Conservation (phyloP, 2,329 filamentous ascomycete genomes). For the Alternaria infectoria region DNA sequence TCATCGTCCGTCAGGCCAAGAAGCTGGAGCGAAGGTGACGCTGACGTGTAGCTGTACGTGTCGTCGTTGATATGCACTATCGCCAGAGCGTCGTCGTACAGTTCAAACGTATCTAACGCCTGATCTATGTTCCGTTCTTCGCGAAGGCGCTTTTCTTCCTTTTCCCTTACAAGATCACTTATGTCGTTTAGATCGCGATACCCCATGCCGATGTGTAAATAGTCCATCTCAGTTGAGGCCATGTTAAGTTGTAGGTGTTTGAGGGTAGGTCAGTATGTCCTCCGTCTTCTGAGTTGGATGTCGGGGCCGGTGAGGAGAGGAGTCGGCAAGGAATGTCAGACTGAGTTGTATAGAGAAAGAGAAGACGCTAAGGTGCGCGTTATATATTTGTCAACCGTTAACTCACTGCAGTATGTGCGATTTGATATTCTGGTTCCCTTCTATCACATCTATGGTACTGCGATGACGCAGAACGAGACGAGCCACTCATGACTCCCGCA, state of each 20-base stretch:
- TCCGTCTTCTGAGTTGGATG: background rate
- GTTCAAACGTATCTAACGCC: background rate
- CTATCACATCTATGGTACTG: too few relatives aligned
- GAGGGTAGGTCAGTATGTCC: background rate
- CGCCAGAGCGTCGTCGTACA: background rate
- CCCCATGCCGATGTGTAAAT: background rate
- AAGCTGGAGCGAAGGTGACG: background rate
- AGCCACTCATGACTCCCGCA: too few relatives aligned
- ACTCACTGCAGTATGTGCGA: too few relatives aligned
- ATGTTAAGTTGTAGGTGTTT: background rate
- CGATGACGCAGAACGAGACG: too few relatives aligned
- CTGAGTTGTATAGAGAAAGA: background rate
- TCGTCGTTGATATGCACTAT: background rate
- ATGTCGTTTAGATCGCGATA: background rate
- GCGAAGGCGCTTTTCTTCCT: background rate
- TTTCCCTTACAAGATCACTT: background rate
- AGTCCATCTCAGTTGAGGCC: background rate
- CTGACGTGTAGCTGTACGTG: background rate
- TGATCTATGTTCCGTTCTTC: background rate
- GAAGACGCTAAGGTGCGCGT: too few relatives aligned
- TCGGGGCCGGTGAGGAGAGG: background rate
- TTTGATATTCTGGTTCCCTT: too few relatives aligned
- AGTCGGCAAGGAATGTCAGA: background rate
- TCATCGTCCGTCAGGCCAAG: background rate
- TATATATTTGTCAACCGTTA: too few relatives aligned